Conservation (phyloP, 768 basidiomycete species). For the Kwoniella sp. region DNA sequence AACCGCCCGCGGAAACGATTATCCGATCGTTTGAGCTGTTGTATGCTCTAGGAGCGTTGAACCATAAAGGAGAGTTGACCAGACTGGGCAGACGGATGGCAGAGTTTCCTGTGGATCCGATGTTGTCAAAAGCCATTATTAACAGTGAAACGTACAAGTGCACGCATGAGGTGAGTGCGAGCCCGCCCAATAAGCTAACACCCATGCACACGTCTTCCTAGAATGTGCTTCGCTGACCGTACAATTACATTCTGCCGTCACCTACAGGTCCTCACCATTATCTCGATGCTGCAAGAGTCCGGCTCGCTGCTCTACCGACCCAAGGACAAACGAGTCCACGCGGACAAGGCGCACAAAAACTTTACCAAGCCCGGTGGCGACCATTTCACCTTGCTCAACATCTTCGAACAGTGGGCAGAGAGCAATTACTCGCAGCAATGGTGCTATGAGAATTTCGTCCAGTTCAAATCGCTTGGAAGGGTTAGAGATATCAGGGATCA, state of each 20-base stretch:
- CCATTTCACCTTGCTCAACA: conserved; percentile 95
- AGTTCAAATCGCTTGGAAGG: conserved; percentile 89
- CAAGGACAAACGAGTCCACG: conserved; percentile 96
- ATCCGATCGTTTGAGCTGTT: conserved; percentile 91
- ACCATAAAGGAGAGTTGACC: conserved; percentile 95
- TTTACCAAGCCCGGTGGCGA: conserved; percentile 95
- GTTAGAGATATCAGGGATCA: conserved; percentile 93
- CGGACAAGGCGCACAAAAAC: conserved; percentile 96
- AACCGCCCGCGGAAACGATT: conserved; percentile 95
- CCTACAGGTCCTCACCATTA: conserved; percentile 84
- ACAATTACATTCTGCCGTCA: conserved; percentile 3
- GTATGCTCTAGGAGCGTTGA: conserved; percentile 93
- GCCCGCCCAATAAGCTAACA: too few relatives aligned
- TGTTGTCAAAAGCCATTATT: conserved; percentile 94
- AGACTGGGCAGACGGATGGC: conserved; percentile 96
- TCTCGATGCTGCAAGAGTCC: conserved; percentile 95
- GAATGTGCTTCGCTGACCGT: neutral
- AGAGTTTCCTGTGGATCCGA: conserved; percentile 97
- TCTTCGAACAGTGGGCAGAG: conserved; percentile 99
- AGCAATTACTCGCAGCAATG: conserved; percentile 90
- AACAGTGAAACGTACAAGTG: conserved; percentile 91
- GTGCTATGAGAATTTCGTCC: conserved; percentile 66
- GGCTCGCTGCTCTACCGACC: conserved; percentile 93
- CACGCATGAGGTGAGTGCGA: conserved; percentile 80
- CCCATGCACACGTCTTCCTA: too few relatives aligned